Conservation (phyloP, 257 asterid species). For the Solanum pinnatisectum region DNA sequence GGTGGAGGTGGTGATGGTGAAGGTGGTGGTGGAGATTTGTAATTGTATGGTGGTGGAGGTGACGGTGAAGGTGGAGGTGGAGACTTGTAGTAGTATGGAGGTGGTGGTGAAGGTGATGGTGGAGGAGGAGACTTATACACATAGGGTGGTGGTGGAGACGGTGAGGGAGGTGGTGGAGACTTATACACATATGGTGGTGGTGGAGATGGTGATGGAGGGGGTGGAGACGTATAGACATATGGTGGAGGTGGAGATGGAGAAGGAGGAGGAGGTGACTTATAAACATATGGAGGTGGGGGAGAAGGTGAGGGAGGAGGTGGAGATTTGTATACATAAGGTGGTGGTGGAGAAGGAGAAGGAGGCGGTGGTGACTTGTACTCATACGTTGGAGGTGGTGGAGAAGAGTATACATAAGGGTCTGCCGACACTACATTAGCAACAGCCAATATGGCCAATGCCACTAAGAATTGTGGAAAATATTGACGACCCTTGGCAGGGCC, state of each 20-base stretch:
- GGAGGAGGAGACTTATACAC: background rate
- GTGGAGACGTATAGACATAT: background rate
- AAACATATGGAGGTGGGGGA: background rate
- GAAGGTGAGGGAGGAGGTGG: background rate
- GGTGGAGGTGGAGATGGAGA: background rate
- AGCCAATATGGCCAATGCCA: conserved; percentile 6
- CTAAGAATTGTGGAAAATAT: background rate
- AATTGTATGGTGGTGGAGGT: conserved; percentile 4
- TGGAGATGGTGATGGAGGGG: background rate
- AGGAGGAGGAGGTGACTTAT: background rate
- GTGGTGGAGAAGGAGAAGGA: background rate
- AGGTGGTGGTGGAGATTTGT: conserved; percentile 9
- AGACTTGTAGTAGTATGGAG: conserved; percentile 1
- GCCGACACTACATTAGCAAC: background rate
- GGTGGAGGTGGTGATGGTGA: background rate
- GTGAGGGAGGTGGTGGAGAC: background rate
- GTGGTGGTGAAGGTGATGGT: background rate
- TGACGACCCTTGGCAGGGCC: conserved; percentile 2
- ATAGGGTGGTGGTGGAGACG: background rate
- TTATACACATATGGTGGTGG: background rate
- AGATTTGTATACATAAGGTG: background rate
- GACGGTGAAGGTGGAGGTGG: conserved; percentile 1
- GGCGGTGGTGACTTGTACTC: background rate
- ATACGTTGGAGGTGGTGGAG: conserved; percentile 10
- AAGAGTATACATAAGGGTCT: conserved; percentile 5